Evolutionary conservation across 371 early-diverging fungal genomes (phyloP), one percentile per base, ranked within the genome.

Genomic region (Mortierella sp.): DNA sequence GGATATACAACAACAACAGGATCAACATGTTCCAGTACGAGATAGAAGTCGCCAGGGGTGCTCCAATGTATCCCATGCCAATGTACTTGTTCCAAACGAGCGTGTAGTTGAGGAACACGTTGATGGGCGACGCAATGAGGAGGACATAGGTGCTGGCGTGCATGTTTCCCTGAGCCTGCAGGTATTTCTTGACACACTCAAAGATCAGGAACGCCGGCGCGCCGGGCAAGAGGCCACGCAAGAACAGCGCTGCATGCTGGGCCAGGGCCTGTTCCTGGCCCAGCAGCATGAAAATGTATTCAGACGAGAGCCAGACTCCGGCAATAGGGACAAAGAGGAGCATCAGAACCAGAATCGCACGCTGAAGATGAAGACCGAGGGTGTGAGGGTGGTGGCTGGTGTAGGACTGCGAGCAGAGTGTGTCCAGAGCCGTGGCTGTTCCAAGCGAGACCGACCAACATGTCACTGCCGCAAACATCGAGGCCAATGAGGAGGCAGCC

Each of bases 111-210:
- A 95, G 87, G 28, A 93, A 75, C 3, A 95, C 85, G 82, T 96
- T 97, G 76, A 96, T 71, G 28, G 96, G 96, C 9, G 95, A 86
- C 13, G 93, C 93, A 28, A 95, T 89, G 55, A 94, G 59, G 75
- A 95, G 89, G 11, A 96, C 92, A 77, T 88, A 91, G 37, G 97
- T 94, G 26, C 92, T 90, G 4, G 97, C 96, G 37, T 93, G 90
- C 96, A 97, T 96, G 81, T 95, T 92, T 9, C 89, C 90, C 89
- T 97, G 98, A 1, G 95, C 95, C 82, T 96, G 96, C 40, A 97
- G 87, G 71, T 91, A 97, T 72, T 95, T 91, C 82, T 95, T 95
- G 54, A 96, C 85, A 79, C 95, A 95, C 78, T 97, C 96, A 82
- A 95, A 94, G 31, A 88, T 91, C 80, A 97, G 88, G 86, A 90